These are phyloP conservation scores for Leccinellum rugosiceps DNA, from an alignment of 768 basidiomycete genomes.

Conservation along the genomic window DNA sequence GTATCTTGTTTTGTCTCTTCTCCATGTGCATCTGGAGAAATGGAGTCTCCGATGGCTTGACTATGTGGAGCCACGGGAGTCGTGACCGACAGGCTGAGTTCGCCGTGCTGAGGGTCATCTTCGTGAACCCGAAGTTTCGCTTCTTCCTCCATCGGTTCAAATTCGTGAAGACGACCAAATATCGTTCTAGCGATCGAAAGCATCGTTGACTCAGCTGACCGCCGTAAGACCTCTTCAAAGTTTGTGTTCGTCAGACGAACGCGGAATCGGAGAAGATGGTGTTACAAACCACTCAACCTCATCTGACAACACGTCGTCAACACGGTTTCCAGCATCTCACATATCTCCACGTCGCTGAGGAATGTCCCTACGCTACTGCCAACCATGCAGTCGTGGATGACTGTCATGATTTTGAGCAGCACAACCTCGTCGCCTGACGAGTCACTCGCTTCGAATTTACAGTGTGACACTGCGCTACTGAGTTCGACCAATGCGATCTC, in stretches of 20 bases:
- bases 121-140: constrained; percentile 51
- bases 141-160: constrained; percentile 70
- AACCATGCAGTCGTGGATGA: constrained; percentile 83
- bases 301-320: constrained; percentile 96
- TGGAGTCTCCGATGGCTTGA: constrained; percentile 13
- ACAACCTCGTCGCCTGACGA: constrained; percentile 98
- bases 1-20: constrained; percentile 6
- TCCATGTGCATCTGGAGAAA: constrained; percentile 7
- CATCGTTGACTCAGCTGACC: constrained; percentile 87
- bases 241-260: constrained; percentile 14
- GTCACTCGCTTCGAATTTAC: constrained; percentile 97
- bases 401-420: constrained; percentile 83
- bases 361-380: constrained; percentile 57
- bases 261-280: constrained; percentile 3
- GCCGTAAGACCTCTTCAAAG: constrained; percentile 71
- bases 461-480: constrained; percentile 88
- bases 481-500: constrained; percentile 73
- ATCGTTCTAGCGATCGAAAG: constrained; percentile 80
- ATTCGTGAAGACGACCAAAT: constrained; percentile 65
- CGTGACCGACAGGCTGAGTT: constrained; percentile 60
- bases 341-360: constrained; percentile 90
- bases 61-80: constrained; percentile 29
- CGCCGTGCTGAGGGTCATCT: constrained; percentile 51
- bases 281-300: constrained; percentile 80
- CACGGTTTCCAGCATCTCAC: constrained; percentile 98